phyloP scores from a whole-genome alignment of 345 rosid species.

The Brassica nigra region DNA sequence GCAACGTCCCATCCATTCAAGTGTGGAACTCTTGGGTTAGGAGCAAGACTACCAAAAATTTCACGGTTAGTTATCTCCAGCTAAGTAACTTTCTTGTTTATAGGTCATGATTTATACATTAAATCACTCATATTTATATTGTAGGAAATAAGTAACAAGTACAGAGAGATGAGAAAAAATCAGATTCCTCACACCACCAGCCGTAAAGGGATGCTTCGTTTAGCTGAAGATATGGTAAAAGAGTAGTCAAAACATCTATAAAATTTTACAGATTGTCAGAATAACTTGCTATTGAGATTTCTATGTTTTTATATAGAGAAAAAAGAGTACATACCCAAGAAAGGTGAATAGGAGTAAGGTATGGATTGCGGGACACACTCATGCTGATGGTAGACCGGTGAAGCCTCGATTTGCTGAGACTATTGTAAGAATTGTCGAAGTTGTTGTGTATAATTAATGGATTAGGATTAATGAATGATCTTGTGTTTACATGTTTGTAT shows the following conservation, averaged over 20 bases:
- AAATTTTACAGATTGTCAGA: not conserved
- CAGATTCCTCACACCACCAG: too few relatives aligned
- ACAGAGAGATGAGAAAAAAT: too few relatives aligned
- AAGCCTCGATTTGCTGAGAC: too few relatives aligned
- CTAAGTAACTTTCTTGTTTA: not conserved
- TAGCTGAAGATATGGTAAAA: not conserved
- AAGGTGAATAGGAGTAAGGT: too few relatives aligned
- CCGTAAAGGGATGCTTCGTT: not conserved
- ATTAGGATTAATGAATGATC: too few relatives aligned
- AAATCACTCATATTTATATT: not conserved
- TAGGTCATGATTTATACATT: not conserved
- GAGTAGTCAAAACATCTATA: not conserved
- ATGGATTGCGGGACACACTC: too few relatives aligned
- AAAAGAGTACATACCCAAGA: too few relatives aligned
- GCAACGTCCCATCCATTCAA: slow-evolving; percentile 13
- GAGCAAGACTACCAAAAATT: not conserved
- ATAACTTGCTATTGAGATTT: not conserved
- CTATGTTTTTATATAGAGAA: not conserved
- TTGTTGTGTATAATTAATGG: too few relatives aligned
- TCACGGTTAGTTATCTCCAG: not conserved
- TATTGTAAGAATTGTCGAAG: too few relatives aligned
- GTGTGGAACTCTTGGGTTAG: not conserved
- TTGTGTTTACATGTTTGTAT: too few relatives aligned
- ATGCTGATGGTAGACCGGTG: too few relatives aligned
- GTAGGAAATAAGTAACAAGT: not conserved